Percentiles rank a stretch among this genome's conserved stretches.
Evolutionary conservation across 805 yeast species (phyloP).

Genomic region (Saturnispora ahearnii): DNA sequence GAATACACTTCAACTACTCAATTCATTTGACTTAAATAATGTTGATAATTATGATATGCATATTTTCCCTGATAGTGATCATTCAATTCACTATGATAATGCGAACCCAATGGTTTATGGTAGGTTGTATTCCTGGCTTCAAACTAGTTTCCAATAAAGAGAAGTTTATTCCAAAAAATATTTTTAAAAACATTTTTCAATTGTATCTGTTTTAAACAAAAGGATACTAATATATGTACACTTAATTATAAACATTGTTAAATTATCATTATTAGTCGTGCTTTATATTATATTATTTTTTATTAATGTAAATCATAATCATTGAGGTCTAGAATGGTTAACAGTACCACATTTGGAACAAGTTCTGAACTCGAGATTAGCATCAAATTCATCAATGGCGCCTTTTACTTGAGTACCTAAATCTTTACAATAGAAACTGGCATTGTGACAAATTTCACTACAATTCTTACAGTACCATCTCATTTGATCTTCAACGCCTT

Average conservation of each 20-base stretch:
- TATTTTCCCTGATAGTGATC: conserved; percentile 90
- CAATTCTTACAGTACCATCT: conserved; percentile 86
- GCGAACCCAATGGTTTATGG: conserved; percentile 68
- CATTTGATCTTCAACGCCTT: conserved; percentile 56
- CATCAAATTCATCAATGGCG: conserved; percentile 66
- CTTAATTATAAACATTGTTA: neutral
- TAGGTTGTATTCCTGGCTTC: conserved; percentile 61
- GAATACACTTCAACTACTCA: conserved; percentile 54
- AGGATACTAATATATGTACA: neutral
- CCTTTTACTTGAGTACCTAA: conserved; percentile 85
- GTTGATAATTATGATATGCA: conserved; percentile 80
- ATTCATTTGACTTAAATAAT: conserved; percentile 39
- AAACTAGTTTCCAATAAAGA: conserved; percentile 37
- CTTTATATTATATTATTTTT: neutral
- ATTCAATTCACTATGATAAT: conserved; percentile 69
- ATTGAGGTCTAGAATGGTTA: conserved; percentile 56
- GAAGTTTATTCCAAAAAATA: neutral
- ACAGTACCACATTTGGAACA: conserved; percentile 68
- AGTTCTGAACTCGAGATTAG: conserved; percentile 52
- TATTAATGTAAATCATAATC: neutral
- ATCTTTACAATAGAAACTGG: conserved; percentile 65
- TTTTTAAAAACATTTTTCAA: too few relatives aligned
- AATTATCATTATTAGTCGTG: neutral
- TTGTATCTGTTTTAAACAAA: neutral
- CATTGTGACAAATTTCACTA: conserved; percentile 54